These are phyloP conservation scores for Erodium moschatum DNA, from an alignment of 441 rosid species.

Conservation along the genomic window DNA sequence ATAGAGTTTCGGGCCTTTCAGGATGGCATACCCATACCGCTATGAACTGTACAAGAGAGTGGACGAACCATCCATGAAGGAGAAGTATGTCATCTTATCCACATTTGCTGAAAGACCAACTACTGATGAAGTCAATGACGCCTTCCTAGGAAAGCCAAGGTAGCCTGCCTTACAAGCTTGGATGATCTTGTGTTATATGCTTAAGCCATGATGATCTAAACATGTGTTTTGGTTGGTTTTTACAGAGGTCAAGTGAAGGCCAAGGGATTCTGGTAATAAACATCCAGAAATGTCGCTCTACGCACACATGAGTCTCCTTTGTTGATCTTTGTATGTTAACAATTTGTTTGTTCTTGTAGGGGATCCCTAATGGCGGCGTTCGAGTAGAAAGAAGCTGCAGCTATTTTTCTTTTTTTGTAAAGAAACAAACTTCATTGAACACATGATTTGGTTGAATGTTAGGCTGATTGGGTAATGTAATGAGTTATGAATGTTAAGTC, in stretches of 20 bases:
- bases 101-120: constrained; percentile 53
- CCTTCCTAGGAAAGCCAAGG: constrained; percentile 65
- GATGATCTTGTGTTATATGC: no score
- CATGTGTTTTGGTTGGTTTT: constrained; percentile 1
- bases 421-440: no score
- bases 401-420: no score
- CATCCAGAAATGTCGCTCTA: neutral
- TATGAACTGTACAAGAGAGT: constrained; percentile 76
- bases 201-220: neutral
- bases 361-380: neutral
- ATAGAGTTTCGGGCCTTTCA: constrained; percentile 21
- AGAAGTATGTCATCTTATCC: constrained; percentile 54
- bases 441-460: no score
- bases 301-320: neutral
- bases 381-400: neutral
- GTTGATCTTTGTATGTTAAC: neutral
- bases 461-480: no score
- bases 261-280: constrained; percentile 64
- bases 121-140: constrained; percentile 61
- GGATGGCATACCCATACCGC: constrained; percentile 61
- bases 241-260: constrained; percentile 59
- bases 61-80: constrained; percentile 45
- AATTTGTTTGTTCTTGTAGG: neutral
- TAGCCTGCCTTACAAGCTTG: constrained; percentile 12
- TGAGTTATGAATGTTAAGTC: no score